phyloP scores from a whole-genome alignment of 2,329 filamentous ascomycete species.

The Aspergillus caelatus region DNA sequence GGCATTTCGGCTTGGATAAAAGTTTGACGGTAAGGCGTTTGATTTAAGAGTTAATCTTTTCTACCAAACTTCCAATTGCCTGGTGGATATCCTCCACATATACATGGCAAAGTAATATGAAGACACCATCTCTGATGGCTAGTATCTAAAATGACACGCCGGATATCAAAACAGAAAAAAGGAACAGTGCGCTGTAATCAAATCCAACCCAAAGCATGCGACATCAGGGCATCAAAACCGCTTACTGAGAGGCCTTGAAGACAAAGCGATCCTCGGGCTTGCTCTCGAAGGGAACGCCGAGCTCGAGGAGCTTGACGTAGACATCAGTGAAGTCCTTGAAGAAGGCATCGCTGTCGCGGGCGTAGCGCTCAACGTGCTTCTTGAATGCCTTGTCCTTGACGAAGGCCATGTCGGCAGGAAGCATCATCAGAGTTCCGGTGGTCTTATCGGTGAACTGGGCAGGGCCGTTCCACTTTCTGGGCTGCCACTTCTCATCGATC shows the following conservation, averaged over 20 bases:
- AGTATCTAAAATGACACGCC: constrained; percentile 12
- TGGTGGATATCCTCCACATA: neutral
- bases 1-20: neutral
- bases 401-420: constrained; percentile 87
- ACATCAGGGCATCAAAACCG: neutral
- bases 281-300: constrained; percentile 84
- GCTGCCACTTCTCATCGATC: constrained; percentile 88
- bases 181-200: constrained; percentile 17
- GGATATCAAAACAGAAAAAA: constrained; percentile 27
- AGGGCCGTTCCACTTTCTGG: constrained; percentile 88
- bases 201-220: constrained; percentile 14
- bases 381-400: constrained; percentile 87
- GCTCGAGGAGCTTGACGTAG: constrained; percentile 82
- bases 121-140: constrained; percentile 5
- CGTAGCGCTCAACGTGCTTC: constrained; percentile 80
- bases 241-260: constrained; percentile 62
- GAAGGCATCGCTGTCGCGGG: constrained; percentile 86
- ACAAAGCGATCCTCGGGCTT: constrained; percentile 61
- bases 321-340: constrained; percentile 89
- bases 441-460: constrained; percentile 87
- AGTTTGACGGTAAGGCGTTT: neutral
- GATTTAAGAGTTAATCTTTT: neutral
- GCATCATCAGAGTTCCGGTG: constrained; percentile 93
- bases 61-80: neutral
- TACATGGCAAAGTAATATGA: constrained; percentile 1